A percentile compares a stretch with the other conserved stretches of the same genome.
Conservation (phyloP, 1,284 basidiomycete species). For the Erythrobasidium hasegawianum region DNA sequence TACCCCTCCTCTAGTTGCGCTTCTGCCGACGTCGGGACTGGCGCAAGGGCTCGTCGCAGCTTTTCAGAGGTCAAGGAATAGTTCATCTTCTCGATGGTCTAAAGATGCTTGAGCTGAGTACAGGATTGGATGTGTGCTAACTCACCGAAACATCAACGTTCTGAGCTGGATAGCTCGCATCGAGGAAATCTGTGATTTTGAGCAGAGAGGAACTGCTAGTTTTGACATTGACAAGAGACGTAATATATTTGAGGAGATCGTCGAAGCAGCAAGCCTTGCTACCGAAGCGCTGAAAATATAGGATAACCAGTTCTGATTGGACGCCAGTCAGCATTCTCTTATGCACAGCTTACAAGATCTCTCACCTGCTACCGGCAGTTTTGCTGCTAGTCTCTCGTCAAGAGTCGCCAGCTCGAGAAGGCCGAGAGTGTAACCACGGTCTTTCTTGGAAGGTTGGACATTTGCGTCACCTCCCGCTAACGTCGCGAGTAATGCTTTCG, state of each 20-base stretch:
- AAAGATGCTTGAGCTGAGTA: constrained; percentile 5
- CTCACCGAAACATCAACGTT: constrained; percentile 21
- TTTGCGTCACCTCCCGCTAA: too few species aligned
- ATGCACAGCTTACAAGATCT: too few species aligned
- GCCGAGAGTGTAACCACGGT: constrained; percentile 67
- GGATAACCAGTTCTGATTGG: constrained; percentile 47
- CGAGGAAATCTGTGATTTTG: not conserved
- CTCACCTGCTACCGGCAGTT: constrained; percentile 23
- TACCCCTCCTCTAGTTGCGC: constrained; percentile 57
- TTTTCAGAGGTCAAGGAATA: constrained; percentile 68
- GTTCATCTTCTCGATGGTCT: constrained; percentile 58
- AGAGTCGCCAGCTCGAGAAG: constrained; percentile 67
- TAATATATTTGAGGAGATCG: constrained; percentile 65
- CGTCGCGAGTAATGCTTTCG: too few species aligned
- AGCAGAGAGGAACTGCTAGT: constrained; percentile 42
- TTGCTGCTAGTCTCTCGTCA: constrained; percentile 46
- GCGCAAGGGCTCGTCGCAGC: constrained; percentile 58
- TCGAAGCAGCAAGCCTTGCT: constrained; percentile 80
- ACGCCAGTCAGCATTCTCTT: constrained; percentile 48
- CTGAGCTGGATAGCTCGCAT: not conserved
- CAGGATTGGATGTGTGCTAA: not conserved
- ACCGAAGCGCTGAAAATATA: constrained; percentile 69
- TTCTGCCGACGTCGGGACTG: constrained; percentile 56
- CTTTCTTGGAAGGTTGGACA: constrained; percentile 54
- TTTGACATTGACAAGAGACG: constrained; percentile 54